Base-by-base conservation (phyloP, 352 stramenopile species). In the Phytophthora pini region DNA sequence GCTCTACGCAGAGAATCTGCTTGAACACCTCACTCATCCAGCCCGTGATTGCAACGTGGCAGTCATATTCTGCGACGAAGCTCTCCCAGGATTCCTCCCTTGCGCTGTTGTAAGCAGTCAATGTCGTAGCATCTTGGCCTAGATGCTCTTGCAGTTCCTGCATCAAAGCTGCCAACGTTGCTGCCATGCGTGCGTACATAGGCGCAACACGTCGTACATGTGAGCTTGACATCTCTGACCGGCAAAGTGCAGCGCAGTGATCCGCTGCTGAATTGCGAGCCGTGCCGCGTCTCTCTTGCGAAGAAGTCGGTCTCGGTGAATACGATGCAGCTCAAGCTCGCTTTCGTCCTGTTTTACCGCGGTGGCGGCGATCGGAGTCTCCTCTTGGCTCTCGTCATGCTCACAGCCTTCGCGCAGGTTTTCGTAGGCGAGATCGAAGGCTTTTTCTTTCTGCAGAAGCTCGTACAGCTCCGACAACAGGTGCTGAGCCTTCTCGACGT, bases 1-100 rank as follows among this genome's bases (percentile, higher is more conserved):
- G 67, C 36, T 89, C 78, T 2, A 77, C 65, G 2, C 59, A 34
- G 2, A 79, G 53, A 29, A 89, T 26, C 15, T 72, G 67, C 17
- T 54, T 65, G 47, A 87, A 88, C 2, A 84, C 17, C 2, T 65
- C 44, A 34, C 72, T 67, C 70, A 89, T 72, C 80, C 80, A 89
- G 46, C 46, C 54, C 12, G 70, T 80, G 20, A 76, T 72, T 12
- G 64, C 15, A 12, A 67, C 39, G 41, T 74, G 66, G 27, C 57
- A 72, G 17, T 70, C 54, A 26, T 61, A 77, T 29, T 15, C 45
- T 52, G 34, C 44, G 32, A 72, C n/a, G 22, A 59, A 44, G 0
- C 1, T 29, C 44, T 41, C 54, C 56, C 56, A 62, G 11, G 32
- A 50, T 3, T 74, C 40, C n/a, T 60, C 53, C 0, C 10, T 26